phyloP scores from a whole-genome alignment of 768 basidiomycete species.

The Termitomyces titanicus region DNA sequence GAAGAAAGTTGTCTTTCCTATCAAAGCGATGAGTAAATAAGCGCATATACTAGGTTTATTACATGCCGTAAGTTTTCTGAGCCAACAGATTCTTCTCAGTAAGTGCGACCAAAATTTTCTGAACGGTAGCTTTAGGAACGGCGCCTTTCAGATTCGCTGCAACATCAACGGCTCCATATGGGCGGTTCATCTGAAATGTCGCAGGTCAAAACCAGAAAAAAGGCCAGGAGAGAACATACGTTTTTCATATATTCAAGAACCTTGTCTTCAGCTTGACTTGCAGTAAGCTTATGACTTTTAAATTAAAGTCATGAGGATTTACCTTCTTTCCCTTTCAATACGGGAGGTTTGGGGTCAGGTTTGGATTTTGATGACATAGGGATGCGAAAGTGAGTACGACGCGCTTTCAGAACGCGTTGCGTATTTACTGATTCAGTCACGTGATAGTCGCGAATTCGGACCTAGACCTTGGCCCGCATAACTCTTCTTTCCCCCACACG shows the following conservation, averaged over 20 bases:
- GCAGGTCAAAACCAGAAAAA: slow-evolving; percentile 5
- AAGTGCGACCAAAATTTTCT: slow-evolving; percentile 77
- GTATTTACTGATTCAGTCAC: no score
- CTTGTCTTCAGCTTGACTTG: slow-evolving; percentile 61
- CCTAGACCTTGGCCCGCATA: neutral
- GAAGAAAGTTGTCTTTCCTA: slow-evolving; percentile 86
- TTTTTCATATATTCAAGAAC: slow-evolving; percentile 77
- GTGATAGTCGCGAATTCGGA: neutral
- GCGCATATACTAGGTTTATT: slow-evolving; percentile 9
- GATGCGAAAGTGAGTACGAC: no score
- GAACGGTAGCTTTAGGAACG: slow-evolving; percentile 77
- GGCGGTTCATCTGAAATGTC: slow-evolving; percentile 76
- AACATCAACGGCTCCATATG: slow-evolving; percentile 89
- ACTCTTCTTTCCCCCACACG: neutral
- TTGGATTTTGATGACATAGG: slow-evolving; percentile 53
- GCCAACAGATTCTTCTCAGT: slow-evolving; percentile 84
- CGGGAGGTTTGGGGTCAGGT: slow-evolving; percentile 45
- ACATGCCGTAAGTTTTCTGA: slow-evolving; percentile 78
- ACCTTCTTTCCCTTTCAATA: slow-evolving; percentile 80
- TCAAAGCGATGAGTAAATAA: slow-evolving; percentile 5
- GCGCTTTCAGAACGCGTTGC: no score
- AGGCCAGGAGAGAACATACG: slow-evolving; percentile 31
- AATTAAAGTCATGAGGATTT: neutral
- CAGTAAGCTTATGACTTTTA: neutral
- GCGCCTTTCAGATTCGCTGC: slow-evolving; percentile 88